Evolutionary conservation across 305 asterid species (phyloP).

Genomic region (Fraxinus baroniana): DNA sequence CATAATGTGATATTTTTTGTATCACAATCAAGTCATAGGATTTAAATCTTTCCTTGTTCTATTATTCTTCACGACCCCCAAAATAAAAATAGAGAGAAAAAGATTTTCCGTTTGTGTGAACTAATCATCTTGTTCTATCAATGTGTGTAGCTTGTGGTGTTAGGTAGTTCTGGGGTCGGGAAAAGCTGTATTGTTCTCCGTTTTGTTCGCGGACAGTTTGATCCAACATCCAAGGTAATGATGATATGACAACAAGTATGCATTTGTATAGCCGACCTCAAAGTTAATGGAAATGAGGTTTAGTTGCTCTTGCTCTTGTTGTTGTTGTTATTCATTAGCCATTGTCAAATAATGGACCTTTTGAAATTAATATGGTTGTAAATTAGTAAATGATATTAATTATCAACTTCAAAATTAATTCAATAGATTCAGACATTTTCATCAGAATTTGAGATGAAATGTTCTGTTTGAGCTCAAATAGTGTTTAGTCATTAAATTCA

Average conservation of each 20-base stretch:
- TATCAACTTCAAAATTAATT: background rate
- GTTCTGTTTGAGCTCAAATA: background rate
- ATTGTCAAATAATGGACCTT: background rate
- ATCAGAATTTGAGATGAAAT: background rate
- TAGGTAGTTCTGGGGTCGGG: slow-evolving; percentile 98
- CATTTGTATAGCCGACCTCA: background rate
- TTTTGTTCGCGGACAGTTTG: slow-evolving; percentile 98
- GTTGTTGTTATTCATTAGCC: background rate
- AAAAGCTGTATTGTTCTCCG: slow-evolving; percentile 98
- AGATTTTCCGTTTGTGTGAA: background rate
- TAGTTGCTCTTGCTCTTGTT: background rate
- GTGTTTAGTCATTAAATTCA: background rate
- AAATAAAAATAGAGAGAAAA: background rate
- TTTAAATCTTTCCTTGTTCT: background rate
- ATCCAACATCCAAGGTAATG: slow-evolving; percentile 94
- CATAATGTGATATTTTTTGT: background rate
- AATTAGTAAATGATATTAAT: background rate
- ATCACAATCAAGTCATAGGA: background rate
- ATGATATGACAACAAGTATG: background rate
- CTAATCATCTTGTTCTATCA: slow-evolving; percentile 22
- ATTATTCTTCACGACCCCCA: background rate
- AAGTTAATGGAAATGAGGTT: background rate
- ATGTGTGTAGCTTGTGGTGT: slow-evolving; percentile 74
- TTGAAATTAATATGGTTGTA: background rate
- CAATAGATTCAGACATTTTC: background rate